Conservation (phyloP, 768 basidiomycete genomes). For the Steccherinum ochraceum region DNA sequence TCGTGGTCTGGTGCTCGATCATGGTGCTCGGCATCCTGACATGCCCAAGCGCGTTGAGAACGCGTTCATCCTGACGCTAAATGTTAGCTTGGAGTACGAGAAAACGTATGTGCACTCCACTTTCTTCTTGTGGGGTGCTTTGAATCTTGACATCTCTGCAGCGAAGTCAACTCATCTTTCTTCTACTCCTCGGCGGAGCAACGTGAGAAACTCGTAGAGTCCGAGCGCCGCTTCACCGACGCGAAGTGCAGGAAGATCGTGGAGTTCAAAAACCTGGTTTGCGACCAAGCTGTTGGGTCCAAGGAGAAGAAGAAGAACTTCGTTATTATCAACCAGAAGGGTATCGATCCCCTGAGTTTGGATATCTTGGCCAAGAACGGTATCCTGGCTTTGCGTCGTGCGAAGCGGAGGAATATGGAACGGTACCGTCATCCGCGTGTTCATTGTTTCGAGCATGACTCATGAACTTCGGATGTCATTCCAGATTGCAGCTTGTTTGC, state of each 20-base stretch:
- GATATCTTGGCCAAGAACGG: slow-evolving; percentile 97
- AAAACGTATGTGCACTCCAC: slow-evolving; percentile 75
- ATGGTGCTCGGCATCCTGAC: slow-evolving; percentile 95
- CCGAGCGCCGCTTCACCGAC: slow-evolving; percentile 91
- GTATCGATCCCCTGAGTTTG: slow-evolving; percentile 94
- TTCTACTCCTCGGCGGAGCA: slow-evolving; percentile 99
- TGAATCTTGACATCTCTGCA: slow-evolving; percentile 12
- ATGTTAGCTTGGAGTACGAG: slow-evolving; percentile 97
- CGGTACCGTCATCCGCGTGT: slow-evolving; percentile 44
- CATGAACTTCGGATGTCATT: background rate
- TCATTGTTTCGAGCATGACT: background rate
- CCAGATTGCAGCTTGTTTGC: slow-evolving; percentile 85
- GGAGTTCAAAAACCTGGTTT: slow-evolving; percentile 92
- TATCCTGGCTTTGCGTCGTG: slow-evolving; percentile 88
- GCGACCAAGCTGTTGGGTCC: slow-evolving; percentile 84
- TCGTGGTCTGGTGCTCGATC: slow-evolving; percentile 93
- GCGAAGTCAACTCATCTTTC: slow-evolving; percentile 99
- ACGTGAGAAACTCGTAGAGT: slow-evolving; percentile 97
- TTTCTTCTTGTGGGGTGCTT: slow-evolving; percentile 5
- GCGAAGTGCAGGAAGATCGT: slow-evolving; percentile 93
- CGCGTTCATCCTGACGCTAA: slow-evolving; percentile 89
- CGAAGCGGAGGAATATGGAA: slow-evolving; percentile 99
- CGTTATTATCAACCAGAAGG: slow-evolving; percentile 97
- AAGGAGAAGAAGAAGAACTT: slow-evolving; percentile 82
- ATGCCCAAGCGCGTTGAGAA: slow-evolving; percentile 99